Percentiles rank a stretch among this genome's conserved stretches.
Conservation (phyloP, 345 rosid genomes). For the Eutrema japonicum region DNA sequence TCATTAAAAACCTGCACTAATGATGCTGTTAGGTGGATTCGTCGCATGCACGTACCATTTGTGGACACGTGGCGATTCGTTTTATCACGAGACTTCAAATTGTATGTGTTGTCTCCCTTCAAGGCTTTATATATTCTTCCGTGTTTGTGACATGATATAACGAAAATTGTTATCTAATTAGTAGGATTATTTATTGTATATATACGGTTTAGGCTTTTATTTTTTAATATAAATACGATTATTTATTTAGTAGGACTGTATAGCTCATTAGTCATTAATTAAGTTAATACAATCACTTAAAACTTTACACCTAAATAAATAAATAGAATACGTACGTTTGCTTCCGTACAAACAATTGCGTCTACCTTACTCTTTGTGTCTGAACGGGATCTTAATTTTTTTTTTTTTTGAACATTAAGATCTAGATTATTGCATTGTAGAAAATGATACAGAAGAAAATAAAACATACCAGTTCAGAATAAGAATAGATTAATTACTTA, state of each 20-base stretch:
- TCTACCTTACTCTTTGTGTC: conserved; percentile 27
- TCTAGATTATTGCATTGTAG: conserved; percentile 11
- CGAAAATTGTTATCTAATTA: conserved; percentile 1
- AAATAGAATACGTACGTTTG: conserved; percentile 8
- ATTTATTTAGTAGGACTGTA: background rate
- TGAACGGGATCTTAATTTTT: conserved; percentile 41
- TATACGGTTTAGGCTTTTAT: background rate
- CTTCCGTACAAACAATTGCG: conserved; percentile 36
- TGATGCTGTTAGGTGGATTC: conserved; percentile 31
- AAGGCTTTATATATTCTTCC: conserved; percentile 14
- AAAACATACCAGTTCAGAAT: background rate
- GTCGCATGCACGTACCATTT: conserved; percentile 35
- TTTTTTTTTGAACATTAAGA: background rate
- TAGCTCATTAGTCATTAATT: background rate
- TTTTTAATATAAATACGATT: background rate
- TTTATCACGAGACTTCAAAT: conserved; percentile 19
- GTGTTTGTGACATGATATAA: conserved; percentile 29
- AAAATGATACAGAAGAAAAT: background rate
- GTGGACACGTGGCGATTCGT: conserved; percentile 17
- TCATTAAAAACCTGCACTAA: no score
- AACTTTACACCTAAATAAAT: background rate
- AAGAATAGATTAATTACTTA: background rate
- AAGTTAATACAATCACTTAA: background rate
- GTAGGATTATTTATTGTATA: background rate
- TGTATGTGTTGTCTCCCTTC: conserved; percentile 34